These are phyloP conservation scores for Bretschneidera sinensis DNA, from an alignment of 345 rosid genomes.

Conservation along the genomic window DNA sequence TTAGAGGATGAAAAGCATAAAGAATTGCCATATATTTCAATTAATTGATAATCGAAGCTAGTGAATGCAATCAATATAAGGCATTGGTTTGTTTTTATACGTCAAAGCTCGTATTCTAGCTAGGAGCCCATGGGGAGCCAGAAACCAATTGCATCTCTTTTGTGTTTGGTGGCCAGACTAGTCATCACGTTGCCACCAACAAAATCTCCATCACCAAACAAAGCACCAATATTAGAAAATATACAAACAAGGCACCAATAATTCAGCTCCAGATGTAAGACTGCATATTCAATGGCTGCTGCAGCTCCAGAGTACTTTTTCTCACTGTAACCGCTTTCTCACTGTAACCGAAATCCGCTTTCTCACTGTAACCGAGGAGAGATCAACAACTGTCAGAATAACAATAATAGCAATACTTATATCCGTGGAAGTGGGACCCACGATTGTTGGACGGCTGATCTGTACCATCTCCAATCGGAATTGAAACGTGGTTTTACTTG, in stretches of 20 bases:
- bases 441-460: neutral
- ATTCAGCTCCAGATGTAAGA: slow-evolving; percentile 77
- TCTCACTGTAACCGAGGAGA: slow-evolving; percentile 41
- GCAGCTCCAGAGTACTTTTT: slow-evolving; percentile 64
- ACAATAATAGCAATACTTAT: no score
- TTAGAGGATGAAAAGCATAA: no score
- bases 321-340: no score
- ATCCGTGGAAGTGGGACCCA: slow-evolving; percentile 6
- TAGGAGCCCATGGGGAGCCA: no score
- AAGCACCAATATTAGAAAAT: neutral
- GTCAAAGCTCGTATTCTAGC: no score
- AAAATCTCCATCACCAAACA: slow-evolving; percentile 2
- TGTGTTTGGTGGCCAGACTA: slow-evolving; percentile 1
- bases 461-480: neutral
- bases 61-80: no score
- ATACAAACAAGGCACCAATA: neutral
- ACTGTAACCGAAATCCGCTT: slow-evolving; percentile 54
- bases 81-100: no score
- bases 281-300: slow-evolving; percentile 96
- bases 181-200: slow-evolving; percentile 19
- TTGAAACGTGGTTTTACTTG: neutral
- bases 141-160: no score
- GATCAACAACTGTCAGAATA: slow-evolving; percentile 15
- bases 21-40: no score
- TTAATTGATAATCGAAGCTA: no score